Base-by-base conservation (phyloP, 2,329 filamentous ascomycete genomes). In the Alternaria incomplexa region DNA sequence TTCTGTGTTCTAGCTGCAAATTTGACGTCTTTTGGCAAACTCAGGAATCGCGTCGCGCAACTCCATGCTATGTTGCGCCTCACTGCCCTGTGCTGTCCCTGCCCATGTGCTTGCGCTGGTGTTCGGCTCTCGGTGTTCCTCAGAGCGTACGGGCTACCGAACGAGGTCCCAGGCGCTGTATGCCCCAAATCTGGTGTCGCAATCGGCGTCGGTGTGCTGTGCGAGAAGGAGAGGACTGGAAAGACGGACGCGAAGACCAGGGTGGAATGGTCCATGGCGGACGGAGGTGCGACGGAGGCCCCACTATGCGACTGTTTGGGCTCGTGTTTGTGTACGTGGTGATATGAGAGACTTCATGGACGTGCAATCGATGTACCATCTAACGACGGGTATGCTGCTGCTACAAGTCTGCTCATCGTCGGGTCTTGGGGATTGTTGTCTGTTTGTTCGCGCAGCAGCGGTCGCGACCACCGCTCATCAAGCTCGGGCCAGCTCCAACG, bases 211-310 rank as follows among this genome's bases (percentile, higher is more conserved):
- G 82, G 81, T 6, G 79, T 80, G 6, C 81, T 82, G 63, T 81
- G 81, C 17, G 78, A 75, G 47, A 78, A 72, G 53, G 77, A 77
- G 25, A 79, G 77, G 11, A 78, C 71, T 15, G 83, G 80, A 66
- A 85, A 85, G 62, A 85, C 77, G 36, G 83, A 82, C 40, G 76
- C 73, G 75, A 84, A 82, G 66, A 82, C 71, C 48, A 75, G 71
- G 53, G 68, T 75, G 43, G 67, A 64, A 65, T 79, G 73, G 61
- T 80, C 75, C 77, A 80, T 80, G 46, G 68, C 63, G 64, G 48
- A 68, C 62, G 65, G 67, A 67, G 62, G 64, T 62, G 58, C 47
- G 60, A 63, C 54, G 57, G 60, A 65, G 32, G 65, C 70, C 69
- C 73, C 67, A 56, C 72, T 66, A 59, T 46, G 57, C 43, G 47